phyloP scores from a whole-genome alignment of 1,284 basidiomycete genomes.

The Naganishia albida region DNA sequence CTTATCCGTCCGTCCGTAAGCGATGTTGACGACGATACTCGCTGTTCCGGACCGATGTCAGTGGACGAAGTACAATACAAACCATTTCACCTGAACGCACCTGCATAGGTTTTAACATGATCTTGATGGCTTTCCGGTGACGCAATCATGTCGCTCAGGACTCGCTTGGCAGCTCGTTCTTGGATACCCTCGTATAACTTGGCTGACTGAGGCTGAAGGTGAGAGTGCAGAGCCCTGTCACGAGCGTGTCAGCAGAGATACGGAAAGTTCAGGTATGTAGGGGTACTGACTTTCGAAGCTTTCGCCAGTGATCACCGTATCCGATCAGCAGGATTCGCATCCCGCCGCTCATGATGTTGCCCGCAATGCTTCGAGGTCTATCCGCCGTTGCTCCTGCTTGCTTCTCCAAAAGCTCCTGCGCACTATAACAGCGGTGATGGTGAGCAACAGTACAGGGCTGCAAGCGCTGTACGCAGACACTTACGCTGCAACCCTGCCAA shows the following conservation, averaged over 20 bases:
- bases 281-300: conserved; percentile 19
- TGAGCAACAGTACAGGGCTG: too few species aligned
- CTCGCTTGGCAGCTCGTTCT: conserved; percentile 57
- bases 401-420: conserved; percentile 57
- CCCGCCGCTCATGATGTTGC: conserved; percentile 34
- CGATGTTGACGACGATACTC: conserved; percentile 64
- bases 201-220: conserved; percentile 59
- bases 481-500: conserved; percentile 26
- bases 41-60: conserved; percentile 38
- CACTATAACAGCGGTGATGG: background rate
- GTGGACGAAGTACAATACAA: background rate
- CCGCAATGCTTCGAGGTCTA: conserved; percentile 58
- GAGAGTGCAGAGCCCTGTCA: conserved; percentile 60
- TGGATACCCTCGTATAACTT: conserved; percentile 59
- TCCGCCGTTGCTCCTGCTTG: conserved; percentile 59
- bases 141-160: conserved; percentile 61
- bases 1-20: conserved; percentile 63
- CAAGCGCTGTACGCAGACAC: background rate
- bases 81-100: background rate
- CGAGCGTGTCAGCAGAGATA: background rate
- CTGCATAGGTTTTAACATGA: conserved; percentile 62
- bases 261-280: too few species aligned
- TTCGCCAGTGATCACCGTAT: conserved; percentile 24
- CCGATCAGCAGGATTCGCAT: conserved; percentile 24
- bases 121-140: conserved; percentile 59